phyloP scores from a whole-genome alignment of 768 basidiomycete genomes.

The Kwoniella shandongensis region DNA sequence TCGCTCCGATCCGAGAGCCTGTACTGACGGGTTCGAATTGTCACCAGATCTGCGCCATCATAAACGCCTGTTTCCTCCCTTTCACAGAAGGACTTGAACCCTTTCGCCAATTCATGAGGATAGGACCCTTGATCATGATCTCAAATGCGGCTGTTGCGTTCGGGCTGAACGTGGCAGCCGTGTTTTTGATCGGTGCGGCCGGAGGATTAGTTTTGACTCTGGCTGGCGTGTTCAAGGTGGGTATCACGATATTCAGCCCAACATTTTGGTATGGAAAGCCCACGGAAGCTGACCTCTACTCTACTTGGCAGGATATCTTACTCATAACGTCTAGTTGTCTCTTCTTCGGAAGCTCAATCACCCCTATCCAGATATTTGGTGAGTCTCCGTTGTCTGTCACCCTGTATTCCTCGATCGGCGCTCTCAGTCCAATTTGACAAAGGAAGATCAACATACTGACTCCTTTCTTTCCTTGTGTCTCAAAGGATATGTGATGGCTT shows the following conservation, averaged over 20 bases:
- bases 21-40: not conserved
- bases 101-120: conserved; percentile 66
- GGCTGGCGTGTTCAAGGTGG: conserved; percentile 86
- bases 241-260: not conserved
- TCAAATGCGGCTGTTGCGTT: conserved; percentile 85
- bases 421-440: no score
- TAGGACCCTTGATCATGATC: conserved; percentile 71
- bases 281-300: not conserved
- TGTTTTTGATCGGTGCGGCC: conserved; percentile 70
- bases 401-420: no score
- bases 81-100: conserved; percentile 90
- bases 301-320: conserved; percentile 71
- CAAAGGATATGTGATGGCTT: conserved; percentile 78
- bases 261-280: not conserved
- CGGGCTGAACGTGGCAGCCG: conserved; percentile 85
- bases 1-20: no score
- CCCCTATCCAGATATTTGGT: conserved; percentile 81
- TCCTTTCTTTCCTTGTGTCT: not conserved
- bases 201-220: conserved; percentile 81
- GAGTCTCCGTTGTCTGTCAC: conserved; percentile 21
- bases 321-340: conserved; percentile 85
- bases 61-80: conserved; percentile 81
- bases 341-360: conserved; percentile 73
- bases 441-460: no score
- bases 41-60: conserved; percentile 68